phyloP scores from a whole-genome alignment of 805 yeast species.

The Kuraishia cidri region DNA sequence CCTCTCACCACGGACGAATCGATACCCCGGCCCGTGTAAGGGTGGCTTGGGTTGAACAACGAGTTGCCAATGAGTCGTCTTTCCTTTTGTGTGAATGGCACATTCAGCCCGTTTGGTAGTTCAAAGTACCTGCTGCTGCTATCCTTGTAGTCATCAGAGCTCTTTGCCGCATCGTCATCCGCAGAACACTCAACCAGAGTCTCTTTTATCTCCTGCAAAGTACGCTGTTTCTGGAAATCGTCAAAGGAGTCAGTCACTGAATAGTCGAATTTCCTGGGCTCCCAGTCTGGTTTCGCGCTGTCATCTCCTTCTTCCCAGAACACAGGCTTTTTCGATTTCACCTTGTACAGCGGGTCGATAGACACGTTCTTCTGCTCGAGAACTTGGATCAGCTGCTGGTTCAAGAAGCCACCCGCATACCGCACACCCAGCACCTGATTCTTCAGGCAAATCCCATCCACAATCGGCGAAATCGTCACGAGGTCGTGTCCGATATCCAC shows the following conservation, averaged over 20 bases:
- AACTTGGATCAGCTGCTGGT: constrained; percentile 38
- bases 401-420: constrained; percentile 64
- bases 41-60: constrained; percentile 54
- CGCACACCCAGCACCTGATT: constrained; percentile 64
- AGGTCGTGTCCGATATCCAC: constrained; percentile 82
- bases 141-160: constrained; percentile 13
- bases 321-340: constrained; percentile 32
- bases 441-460: constrained; percentile 71
- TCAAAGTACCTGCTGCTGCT: constrained; percentile 47
- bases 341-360: constrained; percentile 36
- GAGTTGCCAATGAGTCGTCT: constrained; percentile 62
- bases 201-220: constrained; percentile 72
- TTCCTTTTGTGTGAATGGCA: constrained; percentile 45
- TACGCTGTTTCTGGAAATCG: constrained; percentile 43
- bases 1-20: constrained; percentile 18
- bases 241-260: constrained; percentile 40
- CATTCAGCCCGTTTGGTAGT: constrained; percentile 65
- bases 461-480: constrained; percentile 70
- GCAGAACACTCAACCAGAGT: constrained; percentile 36
- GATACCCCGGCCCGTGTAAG: constrained; percentile 11
- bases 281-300: constrained; percentile 14
- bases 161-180: constrained; percentile 9
- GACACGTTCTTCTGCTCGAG: constrained; percentile 24
- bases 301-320: constrained; percentile 16
- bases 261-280: constrained; percentile 20